Base-by-base conservation (phyloP, 2,329 filamentous ascomycete genomes). In the Cadophora malorum region DNA sequence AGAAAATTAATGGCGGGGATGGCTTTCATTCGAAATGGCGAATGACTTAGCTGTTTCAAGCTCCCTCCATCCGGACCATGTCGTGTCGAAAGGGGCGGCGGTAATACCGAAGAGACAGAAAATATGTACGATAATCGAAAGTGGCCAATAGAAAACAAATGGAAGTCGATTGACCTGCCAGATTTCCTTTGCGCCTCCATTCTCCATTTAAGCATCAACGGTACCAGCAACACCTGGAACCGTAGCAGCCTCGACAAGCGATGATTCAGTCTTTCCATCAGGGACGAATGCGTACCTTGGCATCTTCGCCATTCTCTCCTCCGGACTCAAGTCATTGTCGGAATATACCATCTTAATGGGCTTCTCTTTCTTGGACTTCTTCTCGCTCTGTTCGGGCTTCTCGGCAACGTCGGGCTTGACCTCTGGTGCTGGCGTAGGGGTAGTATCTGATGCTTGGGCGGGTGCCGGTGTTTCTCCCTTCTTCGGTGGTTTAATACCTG, bases 291-390 rank as follows among this genome's bases (percentile, higher is more conserved):
- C 88, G 82, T 96, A 97, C 79, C 88, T 90, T 69, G 91, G 84
- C 81, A 96, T 82, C 77, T 83, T 81, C 33, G 93, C 91, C 92
- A 97, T 94, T 81, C 90, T 93, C 84, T 97, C 94, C 82, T 97
- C 94, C 1, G 93, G 92, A 75, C 92, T 96, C 76, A 89, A 82
- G 67, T 91, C 90, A 63, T 91, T 88, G 77, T 96, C 92, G 70
- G 89, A 89, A 81, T 96, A 97, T 35, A 97, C 84, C 86, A 97
- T 90, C 78, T 87, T 86, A 76, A 89, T 90, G 77, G 89, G 87
- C 73, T 88, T 85, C 70, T 84, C 86, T 79, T 91, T 91, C 84
- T 91, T 90, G 21, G 80, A 80, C 76, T 88, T 88, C 81, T 89
- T 91, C 78, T 91, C 89, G 62, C 78, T 78, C 4, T 80, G 77